Evolutionary conservation across 257 asterid species (phyloP).

Genomic region (Plantago major): DNA sequence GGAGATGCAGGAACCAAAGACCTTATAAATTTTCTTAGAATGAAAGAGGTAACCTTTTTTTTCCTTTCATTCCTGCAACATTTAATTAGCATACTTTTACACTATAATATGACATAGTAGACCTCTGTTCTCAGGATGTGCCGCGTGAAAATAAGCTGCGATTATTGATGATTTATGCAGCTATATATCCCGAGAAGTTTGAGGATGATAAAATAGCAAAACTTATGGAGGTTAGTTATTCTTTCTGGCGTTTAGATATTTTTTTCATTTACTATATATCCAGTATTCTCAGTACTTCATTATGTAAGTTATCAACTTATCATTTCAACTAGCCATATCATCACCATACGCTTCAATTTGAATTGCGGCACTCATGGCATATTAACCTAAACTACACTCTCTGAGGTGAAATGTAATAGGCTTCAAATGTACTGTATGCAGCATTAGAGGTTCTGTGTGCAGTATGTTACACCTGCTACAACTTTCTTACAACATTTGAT

Average conservation of each 20-base stretch:
- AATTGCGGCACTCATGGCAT: conserved; percentile 5
- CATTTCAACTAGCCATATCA: neutral
- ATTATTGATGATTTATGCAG: conserved; percentile 93
- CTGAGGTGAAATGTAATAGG: neutral
- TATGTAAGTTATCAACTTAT: neutral
- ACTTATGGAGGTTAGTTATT: conserved; percentile 73
- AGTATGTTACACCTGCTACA: neutral
- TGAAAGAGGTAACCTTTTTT: conserved; percentile 52
- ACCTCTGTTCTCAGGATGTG: conserved; percentile 58
- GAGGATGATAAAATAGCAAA: conserved; percentile 84
- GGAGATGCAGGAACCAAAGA: conserved; percentile 99
- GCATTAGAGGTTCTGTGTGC: neutral
- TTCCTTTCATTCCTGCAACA: neutral
- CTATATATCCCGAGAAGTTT: conserved; percentile 87
- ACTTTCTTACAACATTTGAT: neutral
- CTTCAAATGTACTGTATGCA: neutral
- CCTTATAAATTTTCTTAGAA: conserved; percentile 72
- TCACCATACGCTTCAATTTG: conserved; percentile 1
- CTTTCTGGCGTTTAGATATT: neutral
- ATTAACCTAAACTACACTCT: neutral
- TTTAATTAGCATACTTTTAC: conserved; percentile 9
- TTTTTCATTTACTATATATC: too few species aligned
- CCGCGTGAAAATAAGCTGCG: conserved; percentile 89
- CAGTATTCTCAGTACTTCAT: neutral
- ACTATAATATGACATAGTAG: conserved; percentile 8